phyloP scores from a whole-genome alignment of 2,329 filamentous ascomycete genomes.

The Botrytis cinerea region DNA sequence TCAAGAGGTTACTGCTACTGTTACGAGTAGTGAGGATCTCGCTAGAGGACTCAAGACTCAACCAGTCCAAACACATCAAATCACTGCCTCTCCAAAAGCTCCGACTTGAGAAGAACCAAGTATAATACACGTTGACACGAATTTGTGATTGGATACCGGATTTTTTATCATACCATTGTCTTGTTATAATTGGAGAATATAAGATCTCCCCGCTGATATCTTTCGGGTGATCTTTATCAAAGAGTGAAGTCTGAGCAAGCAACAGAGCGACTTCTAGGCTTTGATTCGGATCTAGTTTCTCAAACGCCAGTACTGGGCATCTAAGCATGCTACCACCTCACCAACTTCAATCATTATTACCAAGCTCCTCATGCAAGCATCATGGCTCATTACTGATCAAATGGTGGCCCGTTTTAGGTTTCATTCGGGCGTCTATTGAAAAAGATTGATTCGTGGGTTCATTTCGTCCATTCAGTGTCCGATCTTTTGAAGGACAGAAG shows the following conservation, averaged over 20 bases:
- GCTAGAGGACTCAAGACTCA: neutral
- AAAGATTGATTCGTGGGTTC: too few relatives aligned
- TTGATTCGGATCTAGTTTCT: neutral
- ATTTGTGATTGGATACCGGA: neutral
- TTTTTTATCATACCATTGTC: neutral
- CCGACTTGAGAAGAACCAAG: neutral
- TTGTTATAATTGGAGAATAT: neutral
- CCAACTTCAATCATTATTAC: neutral
- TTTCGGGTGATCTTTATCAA: neutral
- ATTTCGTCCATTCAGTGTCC: neutral
- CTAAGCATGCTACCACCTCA: neutral
- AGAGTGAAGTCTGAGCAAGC: neutral
- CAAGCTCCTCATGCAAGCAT: neutral
- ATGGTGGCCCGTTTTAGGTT: neutral
- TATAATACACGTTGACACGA: neutral
- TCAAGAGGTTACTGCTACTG: neutral
- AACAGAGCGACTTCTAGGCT: neutral
- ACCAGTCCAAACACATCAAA: slow-evolving; percentile 5
- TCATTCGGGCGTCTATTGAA: neutral
- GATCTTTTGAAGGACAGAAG: neutral
- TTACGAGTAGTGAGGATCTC: neutral
- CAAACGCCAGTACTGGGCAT: neutral
- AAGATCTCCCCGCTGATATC: neutral
- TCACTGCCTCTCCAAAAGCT: slow-evolving; percentile 12
- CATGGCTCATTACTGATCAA: neutral